Base-by-base conservation (phyloP, 768 basidiomycete species). In the Pulveroboletus frians region DNA sequence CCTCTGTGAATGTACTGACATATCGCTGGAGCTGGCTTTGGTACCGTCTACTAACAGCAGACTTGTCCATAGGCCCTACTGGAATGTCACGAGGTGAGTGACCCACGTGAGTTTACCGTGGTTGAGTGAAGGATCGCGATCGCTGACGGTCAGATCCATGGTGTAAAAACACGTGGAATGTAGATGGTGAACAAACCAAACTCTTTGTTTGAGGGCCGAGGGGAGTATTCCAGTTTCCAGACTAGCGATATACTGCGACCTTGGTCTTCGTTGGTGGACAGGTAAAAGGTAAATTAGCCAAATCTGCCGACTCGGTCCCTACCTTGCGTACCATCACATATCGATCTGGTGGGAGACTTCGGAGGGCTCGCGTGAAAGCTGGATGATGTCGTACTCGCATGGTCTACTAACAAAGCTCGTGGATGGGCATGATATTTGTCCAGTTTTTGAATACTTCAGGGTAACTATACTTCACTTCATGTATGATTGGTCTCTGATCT, bases 131-230 rank as follows among this genome's bases (percentile, higher is more conserved):
- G 14, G 9, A n/a, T 14, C 18, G 32, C 29, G 7, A 32, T 43
- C 44, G 37, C n/a, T 42, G 21, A 29, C 13, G 43, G 49, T 58
- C 13, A 44, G 39, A 47, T 54, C 40, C 17, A 27, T 8, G 21
- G 26, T 26, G 20, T 9, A 30, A 29, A 15, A 27, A 29, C 36
- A 29, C 23, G 14, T 37, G 30, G 9, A 34, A 14, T 21, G 15
- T 13, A 38, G 26, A 38, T 14, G 18, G 15, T 23, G n/a, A 14
- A 38, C 26, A 2, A 5, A 42, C 13, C 18, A 27, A 21, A 11
- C 13, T 23, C 31, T n/a, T n/a, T n/a, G n/a, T n/a, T n/a, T 32
- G 31, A 32, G 13, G 14, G 13, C 31, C 13, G 31, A 32, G 31
- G 14, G 31, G 14, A 15, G 5, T 17, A 7, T 3, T 15, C n/a